Conservation (phyloP, 306 rosid species). For the Lathyrus tuberosus region DNA sequence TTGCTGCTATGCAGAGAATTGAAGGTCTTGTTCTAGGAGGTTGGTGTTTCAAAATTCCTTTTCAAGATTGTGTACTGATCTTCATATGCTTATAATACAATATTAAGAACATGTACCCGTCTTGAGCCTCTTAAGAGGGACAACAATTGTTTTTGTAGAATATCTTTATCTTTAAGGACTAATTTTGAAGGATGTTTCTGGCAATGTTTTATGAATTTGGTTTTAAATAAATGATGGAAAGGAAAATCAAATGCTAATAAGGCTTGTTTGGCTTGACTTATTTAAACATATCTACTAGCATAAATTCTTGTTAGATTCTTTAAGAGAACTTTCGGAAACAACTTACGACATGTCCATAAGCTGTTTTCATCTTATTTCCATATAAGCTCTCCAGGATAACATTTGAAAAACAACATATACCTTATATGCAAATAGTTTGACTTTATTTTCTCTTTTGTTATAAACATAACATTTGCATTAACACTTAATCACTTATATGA, state of each 20-base stretch:
- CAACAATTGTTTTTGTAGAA: slow-evolving; percentile 20
- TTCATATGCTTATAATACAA: slow-evolving; percentile 27
- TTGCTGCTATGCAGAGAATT: slow-evolving; percentile 90
- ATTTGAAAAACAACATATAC: neutral
- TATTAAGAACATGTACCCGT: slow-evolving; percentile 12
- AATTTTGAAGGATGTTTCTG: slow-evolving; percentile 9
- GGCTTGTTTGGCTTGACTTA: neutral
- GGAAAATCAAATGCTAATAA: slow-evolving; percentile 11
- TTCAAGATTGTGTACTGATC: slow-evolving; percentile 24
- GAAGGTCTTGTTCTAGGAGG: slow-evolving; percentile 98
- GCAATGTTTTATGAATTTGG: slow-evolving; percentile 27
- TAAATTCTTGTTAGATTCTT: neutral
- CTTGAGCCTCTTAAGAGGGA: slow-evolving; percentile 18
- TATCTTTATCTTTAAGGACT: slow-evolving; percentile 20
- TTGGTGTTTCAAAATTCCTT: slow-evolving; percentile 44
- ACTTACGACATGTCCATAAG: neutral
- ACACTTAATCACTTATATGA: neutral
- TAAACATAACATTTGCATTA: neutral
- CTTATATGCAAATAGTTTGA: neutral
- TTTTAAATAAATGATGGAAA: neutral
- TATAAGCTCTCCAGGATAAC: neutral
- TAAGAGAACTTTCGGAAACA: neutral
- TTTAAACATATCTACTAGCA: neutral
- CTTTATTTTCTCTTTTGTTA: slow-evolving; percentile 1
- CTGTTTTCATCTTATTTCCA: neutral